A percentile compares a stretch with the other conserved stretches of the same genome.
phyloP scores from a whole-genome alignment of 306 rosid genomes.

The Dalbergia cochinchinensis region DNA sequence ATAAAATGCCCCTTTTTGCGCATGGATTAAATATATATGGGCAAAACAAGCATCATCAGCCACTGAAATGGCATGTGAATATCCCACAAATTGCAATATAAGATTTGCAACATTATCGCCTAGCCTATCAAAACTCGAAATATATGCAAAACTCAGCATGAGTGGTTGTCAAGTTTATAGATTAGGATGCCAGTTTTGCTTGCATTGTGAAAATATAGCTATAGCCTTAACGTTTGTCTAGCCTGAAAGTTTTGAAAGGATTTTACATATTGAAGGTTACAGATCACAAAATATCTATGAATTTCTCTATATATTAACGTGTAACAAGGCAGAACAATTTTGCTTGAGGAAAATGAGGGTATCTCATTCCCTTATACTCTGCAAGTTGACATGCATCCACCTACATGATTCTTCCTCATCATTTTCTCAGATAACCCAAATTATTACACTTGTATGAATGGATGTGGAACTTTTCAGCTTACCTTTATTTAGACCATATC shows the following conservation, averaged over 20 bases:
- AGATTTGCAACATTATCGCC: slow-evolving; percentile 12
- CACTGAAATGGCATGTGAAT: neutral
- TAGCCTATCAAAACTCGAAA: slow-evolving; percentile 1
- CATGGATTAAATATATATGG: slow-evolving; percentile 16
- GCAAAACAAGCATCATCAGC: slow-evolving; percentile 19
- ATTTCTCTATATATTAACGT: neutral
- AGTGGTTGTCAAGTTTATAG: slow-evolving; percentile 3
- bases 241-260: slow-evolving; percentile 1
- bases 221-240: slow-evolving; percentile 24
- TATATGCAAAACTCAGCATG: neutral
- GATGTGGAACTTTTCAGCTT: too few relatives aligned
- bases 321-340: neutral
- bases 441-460: too few relatives aligned
- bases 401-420: neutral
- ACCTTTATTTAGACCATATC: too few relatives aligned
- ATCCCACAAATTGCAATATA: slow-evolving; percentile 28
- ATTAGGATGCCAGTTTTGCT: neutral
- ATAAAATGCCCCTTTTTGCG: neutral
- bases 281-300: too few relatives aligned
- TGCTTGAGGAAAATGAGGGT: neutral
- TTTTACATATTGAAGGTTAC: too few relatives aligned
- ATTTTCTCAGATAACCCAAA: too few relatives aligned
- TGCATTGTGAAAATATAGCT: neutral
- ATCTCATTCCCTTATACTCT: slow-evolving; percentile 10
- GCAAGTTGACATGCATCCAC: slow-evolving; percentile 37